phyloP scores from a whole-genome alignment of 805 yeast species.

The Metschnikowia proteae region DNA sequence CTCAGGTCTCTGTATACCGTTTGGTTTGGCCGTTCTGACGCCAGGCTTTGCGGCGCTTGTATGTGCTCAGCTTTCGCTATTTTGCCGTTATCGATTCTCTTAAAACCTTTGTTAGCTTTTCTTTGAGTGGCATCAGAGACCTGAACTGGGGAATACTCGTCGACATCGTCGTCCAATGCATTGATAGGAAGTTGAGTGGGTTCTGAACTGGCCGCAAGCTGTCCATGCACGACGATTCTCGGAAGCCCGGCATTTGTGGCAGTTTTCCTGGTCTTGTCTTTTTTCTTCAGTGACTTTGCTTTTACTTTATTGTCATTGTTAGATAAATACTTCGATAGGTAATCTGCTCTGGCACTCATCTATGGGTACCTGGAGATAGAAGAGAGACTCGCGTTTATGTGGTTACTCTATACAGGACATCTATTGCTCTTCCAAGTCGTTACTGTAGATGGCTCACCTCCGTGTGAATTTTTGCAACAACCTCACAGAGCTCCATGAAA shows the following conservation, averaged over 20 bases:
- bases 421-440: not conserved
- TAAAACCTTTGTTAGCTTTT: constrained; percentile 30
- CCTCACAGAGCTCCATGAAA: constrained; percentile 73
- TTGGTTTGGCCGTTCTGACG: constrained; percentile 42
- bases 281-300: constrained; percentile 13
- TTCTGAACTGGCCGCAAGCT: not conserved
- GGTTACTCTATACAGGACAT: not conserved
- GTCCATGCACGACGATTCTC: constrained; percentile 12
- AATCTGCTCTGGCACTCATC: constrained; percentile 28
- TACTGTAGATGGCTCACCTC: constrained; percentile 20
- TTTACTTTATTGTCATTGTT: constrained; percentile 16
- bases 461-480: constrained; percentile 64
- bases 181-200: not conserved
- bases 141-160: constrained; percentile 23
- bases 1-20: constrained; percentile 42
- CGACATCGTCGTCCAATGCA: constrained; percentile 6
- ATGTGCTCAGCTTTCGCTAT: constrained; percentile 3
- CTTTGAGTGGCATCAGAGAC: constrained; percentile 10
- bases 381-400: not conserved
- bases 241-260: not conserved
- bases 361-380: not conserved
- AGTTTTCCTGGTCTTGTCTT: constrained; percentile 11
- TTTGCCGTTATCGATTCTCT: constrained; percentile 32
- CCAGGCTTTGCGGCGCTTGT: constrained; percentile 4
- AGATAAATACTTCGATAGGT: constrained; percentile 29